Percentiles rank a stretch among this genome's conserved stretches.
Evolutionary conservation across 139 green algal genomes (phyloP).

Genomic region (Limnomonas spitsbergensis): DNA sequence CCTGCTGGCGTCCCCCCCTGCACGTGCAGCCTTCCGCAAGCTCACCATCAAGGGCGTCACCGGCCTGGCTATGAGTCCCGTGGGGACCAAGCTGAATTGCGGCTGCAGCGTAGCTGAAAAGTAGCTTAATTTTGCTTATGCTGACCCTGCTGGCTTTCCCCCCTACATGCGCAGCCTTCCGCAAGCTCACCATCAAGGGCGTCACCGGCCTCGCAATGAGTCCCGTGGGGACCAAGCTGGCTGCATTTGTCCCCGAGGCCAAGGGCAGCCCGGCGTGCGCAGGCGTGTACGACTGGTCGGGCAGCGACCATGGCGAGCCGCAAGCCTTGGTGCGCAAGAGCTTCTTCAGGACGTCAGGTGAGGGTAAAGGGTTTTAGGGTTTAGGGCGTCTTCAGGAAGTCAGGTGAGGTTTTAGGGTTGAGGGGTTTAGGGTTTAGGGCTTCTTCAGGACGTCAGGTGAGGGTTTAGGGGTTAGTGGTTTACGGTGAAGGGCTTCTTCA

Average conservation of each 20-base stretch:
- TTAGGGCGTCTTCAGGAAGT: too few species aligned
- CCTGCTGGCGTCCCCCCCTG: too few species aligned
- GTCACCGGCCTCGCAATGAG: conserved; percentile 55
- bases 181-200: conserved; percentile 68
- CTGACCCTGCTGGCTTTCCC: too few species aligned
- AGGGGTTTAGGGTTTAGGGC: too few species aligned
- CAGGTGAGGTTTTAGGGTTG: too few species aligned
- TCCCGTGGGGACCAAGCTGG: conserved; percentile 29
- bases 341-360: conserved; percentile 53
- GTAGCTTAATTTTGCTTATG: too few species aligned
- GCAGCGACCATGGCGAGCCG: conserved; percentile 12
- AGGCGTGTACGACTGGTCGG: conserved; percentile 25
- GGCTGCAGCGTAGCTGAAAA: too few species aligned
- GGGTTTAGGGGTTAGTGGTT: too few species aligned
- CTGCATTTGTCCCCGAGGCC: conserved; percentile 66
- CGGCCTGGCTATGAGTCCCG: conserved; percentile 50
- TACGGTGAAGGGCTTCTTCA: too few species aligned
- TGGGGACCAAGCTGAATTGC: too few species aligned
- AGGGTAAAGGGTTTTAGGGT: too few species aligned
- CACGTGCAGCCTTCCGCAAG: conserved; percentile 47
- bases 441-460: too few species aligned
- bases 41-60: conserved; percentile 67
- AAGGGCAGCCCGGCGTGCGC: conserved; percentile 65
- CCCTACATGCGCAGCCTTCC: conserved; percentile 33
- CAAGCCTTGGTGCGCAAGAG: conserved; percentile 31